These are phyloP conservation scores for Mortierella sp. DNA, from an alignment of 371 early-diverging fungal genomes.

Conservation along the genomic window DNA sequence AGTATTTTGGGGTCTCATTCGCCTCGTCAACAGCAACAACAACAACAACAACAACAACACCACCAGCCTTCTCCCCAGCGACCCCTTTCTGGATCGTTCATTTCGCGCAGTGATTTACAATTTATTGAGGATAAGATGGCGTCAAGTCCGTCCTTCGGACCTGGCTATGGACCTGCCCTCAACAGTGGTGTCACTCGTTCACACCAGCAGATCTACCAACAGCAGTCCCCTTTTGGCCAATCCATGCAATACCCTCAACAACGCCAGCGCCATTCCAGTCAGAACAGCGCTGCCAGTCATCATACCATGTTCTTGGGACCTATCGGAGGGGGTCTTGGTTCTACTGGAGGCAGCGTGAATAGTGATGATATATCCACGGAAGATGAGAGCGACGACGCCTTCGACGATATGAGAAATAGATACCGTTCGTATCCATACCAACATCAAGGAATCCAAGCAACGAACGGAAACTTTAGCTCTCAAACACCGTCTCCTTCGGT, in stretches of 20 bases:
- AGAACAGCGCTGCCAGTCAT: conserved; percentile 42
- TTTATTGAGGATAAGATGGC: conserved; percentile 42
- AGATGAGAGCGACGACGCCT: conserved; percentile 50
- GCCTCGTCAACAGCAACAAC: conserved; percentile 23
- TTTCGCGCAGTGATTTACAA: conserved; percentile 32
- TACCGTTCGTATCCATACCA: conserved; percentile 26
- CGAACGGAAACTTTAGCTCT: conserved; percentile 4
- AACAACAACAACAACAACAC: conserved; percentile 25
- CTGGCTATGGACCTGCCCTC: conserved; percentile 45
- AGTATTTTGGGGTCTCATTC: conserved; percentile 22
- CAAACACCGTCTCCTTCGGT: conserved; percentile 9
- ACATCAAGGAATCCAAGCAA: conserved; percentile 11
- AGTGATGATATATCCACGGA: conserved; percentile 51
- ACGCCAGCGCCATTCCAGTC: conserved; percentile 51
- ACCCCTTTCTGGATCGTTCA: conserved; percentile 31
- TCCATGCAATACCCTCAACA: conserved; percentile 38
- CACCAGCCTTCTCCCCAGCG: conserved; percentile 45
- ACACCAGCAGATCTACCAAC: conserved; percentile 36
- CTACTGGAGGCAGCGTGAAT: conserved; percentile 39
- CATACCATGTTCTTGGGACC: conserved; percentile 53
- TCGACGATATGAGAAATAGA: conserved; percentile 38
- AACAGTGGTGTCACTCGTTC: conserved; percentile 37
- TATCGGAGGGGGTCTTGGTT: conserved; percentile 38
- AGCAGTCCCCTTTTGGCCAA: conserved; percentile 21
- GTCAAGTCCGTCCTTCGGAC: conserved; percentile 35